These are phyloP conservation scores for Oryza glumipatula DNA, from an alignment of 176 grass and related monocot species.

Conservation along the genomic window DNA sequence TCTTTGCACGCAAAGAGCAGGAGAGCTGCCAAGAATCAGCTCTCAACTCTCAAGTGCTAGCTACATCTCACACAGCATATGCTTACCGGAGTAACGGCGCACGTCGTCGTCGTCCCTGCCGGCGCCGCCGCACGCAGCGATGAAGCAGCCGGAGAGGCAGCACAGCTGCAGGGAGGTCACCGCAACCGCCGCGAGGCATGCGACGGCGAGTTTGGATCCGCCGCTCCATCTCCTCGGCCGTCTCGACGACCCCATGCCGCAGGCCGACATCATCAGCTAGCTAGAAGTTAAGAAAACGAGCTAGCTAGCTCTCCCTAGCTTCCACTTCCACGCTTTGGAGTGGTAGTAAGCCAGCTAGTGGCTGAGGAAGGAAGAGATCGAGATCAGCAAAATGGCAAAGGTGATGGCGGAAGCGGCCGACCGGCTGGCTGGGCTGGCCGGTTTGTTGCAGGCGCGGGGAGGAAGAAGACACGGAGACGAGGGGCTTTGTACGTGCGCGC, in stretches of 20 bases:
- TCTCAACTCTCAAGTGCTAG: background rate
- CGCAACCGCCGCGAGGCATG: background rate
- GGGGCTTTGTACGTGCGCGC: background rate
- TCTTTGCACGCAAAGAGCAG: background rate
- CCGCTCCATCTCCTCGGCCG: background rate
- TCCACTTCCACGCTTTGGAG: background rate
- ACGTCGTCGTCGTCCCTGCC: background rate
- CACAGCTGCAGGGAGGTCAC: slow-evolving; percentile 23
- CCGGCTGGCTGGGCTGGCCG: background rate
- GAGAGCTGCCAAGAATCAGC: background rate
- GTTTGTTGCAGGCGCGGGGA: background rate
- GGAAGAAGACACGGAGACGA: background rate
- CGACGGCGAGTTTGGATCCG: background rate
- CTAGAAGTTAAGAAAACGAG: no score
- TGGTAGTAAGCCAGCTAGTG: background rate
- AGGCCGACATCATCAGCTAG: slow-evolving; percentile 1
- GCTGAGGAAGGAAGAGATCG: background rate
- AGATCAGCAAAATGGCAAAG: background rate
- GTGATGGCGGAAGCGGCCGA: background rate
- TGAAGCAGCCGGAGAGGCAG: slow-evolving; percentile 20
- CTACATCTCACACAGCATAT: background rate
- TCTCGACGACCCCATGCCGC: background rate
- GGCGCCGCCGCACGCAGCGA: background rate
- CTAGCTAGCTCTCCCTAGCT: background rate
- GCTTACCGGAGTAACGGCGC: slow-evolving; percentile 39